Evolutionary conservation across 2,329 filamentous ascomycete species (phyloP).

Genomic region (Venturia aucupariae): DNA sequence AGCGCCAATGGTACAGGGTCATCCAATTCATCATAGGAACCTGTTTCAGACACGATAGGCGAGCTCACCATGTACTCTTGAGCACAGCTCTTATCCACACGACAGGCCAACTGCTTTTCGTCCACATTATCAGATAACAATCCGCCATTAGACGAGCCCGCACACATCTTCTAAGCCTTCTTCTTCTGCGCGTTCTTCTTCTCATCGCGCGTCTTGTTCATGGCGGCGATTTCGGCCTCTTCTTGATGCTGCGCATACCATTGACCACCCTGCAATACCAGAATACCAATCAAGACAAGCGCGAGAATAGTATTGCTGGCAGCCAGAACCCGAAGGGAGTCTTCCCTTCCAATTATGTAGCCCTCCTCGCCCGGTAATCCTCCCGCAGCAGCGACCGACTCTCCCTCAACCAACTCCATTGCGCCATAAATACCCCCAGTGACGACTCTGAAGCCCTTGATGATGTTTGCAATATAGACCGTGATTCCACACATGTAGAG

Average conservation of each 20-base stretch:
- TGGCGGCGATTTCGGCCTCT: slow-evolving; percentile 62
- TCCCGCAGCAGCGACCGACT: slow-evolving; percentile 28
- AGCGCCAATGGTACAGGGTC: not conserved
- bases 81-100: not conserved
- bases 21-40: not conserved
- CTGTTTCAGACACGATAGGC: not conserved
- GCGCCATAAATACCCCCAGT: slow-evolving; percentile 59
- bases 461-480: slow-evolving; percentile 92
- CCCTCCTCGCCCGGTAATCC: slow-evolving; percentile 31
- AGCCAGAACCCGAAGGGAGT: slow-evolving; percentile 80
- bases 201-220: slow-evolving; percentile 45
- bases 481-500: slow-evolving; percentile 78
- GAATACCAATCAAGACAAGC: slow-evolving; percentile 79
- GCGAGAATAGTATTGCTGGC: slow-evolving; percentile 96
- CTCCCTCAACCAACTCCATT: slow-evolving; percentile 28
- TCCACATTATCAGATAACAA: not conserved
- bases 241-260: slow-evolving; percentile 98
- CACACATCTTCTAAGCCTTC: not conserved
- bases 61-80: not conserved
- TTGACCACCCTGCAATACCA: slow-evolving; percentile 91
- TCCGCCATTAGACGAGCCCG: not conserved
- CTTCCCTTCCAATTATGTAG: slow-evolving; percentile 71
- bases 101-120: not conserved
- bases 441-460: slow-evolving; percentile 84
- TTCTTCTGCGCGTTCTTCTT: slow-evolving; percentile 29